Base-by-base conservation (phyloP, 768 basidiomycete species). In the Terana coerulea region DNA sequence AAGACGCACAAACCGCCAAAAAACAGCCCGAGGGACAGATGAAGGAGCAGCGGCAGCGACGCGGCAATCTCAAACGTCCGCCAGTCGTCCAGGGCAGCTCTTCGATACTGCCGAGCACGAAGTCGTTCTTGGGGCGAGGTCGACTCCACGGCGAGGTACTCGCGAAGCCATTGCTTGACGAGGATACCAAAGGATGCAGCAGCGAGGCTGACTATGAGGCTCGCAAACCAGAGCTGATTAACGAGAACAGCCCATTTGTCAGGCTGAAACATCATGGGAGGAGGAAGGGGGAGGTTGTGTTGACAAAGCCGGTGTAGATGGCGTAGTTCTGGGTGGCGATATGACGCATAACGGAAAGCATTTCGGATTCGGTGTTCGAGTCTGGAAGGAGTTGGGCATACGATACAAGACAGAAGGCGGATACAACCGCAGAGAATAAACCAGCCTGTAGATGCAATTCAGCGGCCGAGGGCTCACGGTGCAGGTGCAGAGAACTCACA, bases 131-230 rank as follows among this genome's bases (percentile, higher is more conserved):
- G 37, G 1, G 49, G 49, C 8, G 49, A 21, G 2, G 28, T 14
- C 17, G 19, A 11, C 12, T 50, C 49, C 6, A 41, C 12, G 5
- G 49, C 49, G 28, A 50, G 49, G 28, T 40, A 50, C 39, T 50
- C 49, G 1, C 49, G 37, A 10, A 50, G 49, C 49, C 49, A 50
- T n/a, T 40, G 39, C 29, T 50, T 50, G 37, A 50, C 49, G 29
- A 50, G 49, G 39, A 50, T 50, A 11, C 49, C 37, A 9, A 50
- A 28, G 9, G 49, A 50, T n/a, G 49, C 49, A 1, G 49, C 42
- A 14, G 39, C 39, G 17, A 50, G 49, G 49, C 49, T 50, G 28
- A 41, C 7, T 2, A 50, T 42, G 15, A 50, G 39, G 26, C 37
- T 40, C 2, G 49, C 36, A 30, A 50, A 50, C 49, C 49, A 50